phyloP scores from a whole-genome alignment of 2,329 filamentous ascomycete genomes.

The Hypoxylon sp. region DNA sequence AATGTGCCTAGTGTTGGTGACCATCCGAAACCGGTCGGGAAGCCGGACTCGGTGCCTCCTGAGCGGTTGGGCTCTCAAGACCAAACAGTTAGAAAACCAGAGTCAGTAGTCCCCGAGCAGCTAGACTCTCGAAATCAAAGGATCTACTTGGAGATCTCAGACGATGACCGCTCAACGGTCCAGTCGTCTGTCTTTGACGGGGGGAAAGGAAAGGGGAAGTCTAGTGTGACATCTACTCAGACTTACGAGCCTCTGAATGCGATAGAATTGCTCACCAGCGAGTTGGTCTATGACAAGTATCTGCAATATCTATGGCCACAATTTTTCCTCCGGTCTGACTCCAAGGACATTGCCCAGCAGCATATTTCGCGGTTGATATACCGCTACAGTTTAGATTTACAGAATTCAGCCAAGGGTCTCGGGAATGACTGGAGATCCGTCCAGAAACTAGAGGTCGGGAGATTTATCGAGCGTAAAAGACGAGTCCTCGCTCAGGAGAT shows the following conservation, averaged over 20 bases:
- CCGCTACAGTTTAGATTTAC: conserved; percentile 8
- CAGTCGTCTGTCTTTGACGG: conserved; percentile 5
- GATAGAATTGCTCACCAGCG: neutral
- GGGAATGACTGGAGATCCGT: neutral
- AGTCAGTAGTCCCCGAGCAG: too few species aligned
- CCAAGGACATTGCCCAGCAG: neutral
- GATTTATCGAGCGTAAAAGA: conserved; percentile 7
- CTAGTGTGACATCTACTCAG: neutral
- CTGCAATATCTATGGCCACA: conserved; percentile 9
- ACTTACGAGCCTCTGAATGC: neutral
- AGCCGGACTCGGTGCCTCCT: too few species aligned
- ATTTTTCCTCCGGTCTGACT: neutral
- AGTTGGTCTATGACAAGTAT: conserved; percentile 2
- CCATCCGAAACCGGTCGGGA: too few species aligned
- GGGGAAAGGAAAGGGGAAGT: neutral
- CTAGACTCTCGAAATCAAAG: too few species aligned
- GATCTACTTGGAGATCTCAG: neutral
- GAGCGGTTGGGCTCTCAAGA: too few species aligned
- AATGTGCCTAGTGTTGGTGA: too few species aligned
- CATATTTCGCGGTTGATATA: conserved; percentile 1
- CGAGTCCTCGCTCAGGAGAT: conserved; percentile 2
- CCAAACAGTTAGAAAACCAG: too few species aligned
- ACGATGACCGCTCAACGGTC: conserved; percentile 1
- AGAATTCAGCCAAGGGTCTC: neutral
- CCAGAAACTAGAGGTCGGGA: neutral